These are phyloP conservation scores for Tuber magnatum DNA, from an alignment of 495 filamentous ascomycete species.

Conservation along the genomic window DNA sequence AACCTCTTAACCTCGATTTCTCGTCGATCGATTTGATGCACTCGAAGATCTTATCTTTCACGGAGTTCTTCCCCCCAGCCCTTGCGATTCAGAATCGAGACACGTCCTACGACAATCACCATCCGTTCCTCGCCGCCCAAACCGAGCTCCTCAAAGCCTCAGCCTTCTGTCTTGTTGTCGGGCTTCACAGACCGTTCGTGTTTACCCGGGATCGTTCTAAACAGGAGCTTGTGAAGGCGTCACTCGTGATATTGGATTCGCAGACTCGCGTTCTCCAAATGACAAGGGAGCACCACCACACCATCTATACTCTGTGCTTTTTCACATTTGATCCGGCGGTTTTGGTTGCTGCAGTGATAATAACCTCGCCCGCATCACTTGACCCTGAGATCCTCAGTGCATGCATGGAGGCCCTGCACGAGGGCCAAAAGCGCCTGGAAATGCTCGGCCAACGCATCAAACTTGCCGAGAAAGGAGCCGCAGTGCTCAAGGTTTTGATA, in stretches of 20 bases:
- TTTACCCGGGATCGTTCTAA: conserved; percentile 51
- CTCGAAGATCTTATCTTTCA: conserved; percentile 46
- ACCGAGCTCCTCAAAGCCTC: conserved; percentile 48
- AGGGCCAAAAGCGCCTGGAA: conserved; percentile 30
- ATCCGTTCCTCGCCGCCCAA: conserved; percentile 50
- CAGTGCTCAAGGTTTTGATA: conserved; percentile 36
- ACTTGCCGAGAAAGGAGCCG: conserved; percentile 37
- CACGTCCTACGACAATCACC: conserved; percentile 49
- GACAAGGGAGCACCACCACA: conserved; percentile 50
- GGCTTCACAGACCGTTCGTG: conserved; percentile 57
- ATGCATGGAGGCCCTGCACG: conserved; percentile 29
- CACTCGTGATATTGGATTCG: conserved; percentile 50
- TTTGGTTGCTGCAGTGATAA: conserved; percentile 51
- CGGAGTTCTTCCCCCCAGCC: conserved; percentile 48
- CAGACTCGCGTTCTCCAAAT: conserved; percentile 49
- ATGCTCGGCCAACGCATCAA: conserved; percentile 36
- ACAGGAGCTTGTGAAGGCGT: conserved; percentile 51
- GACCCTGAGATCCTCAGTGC: conserved; percentile 26
- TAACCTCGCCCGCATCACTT: conserved; percentile 32
- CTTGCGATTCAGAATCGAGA: conserved; percentile 52
- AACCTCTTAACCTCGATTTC: conserved; percentile 44
- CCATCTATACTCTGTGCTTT: conserved; percentile 43
- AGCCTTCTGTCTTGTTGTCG: conserved; percentile 51
- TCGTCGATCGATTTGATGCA: conserved; percentile 51
- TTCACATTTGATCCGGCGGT: conserved; percentile 57